Evolutionary conservation across 768 basidiomycete genomes (phyloP).

Genomic region (Termitomyces sp.): DNA sequence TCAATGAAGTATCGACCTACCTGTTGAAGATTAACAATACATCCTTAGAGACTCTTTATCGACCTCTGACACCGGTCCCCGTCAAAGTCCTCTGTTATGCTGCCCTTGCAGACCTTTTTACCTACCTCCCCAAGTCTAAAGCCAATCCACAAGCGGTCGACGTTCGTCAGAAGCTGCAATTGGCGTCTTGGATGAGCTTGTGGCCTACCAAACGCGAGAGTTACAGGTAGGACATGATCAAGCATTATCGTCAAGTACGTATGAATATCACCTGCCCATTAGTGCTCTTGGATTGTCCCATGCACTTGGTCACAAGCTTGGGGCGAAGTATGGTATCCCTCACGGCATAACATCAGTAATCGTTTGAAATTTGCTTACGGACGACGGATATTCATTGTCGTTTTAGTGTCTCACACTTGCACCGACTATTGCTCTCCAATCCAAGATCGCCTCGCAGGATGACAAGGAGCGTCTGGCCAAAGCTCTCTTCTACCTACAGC

Average conservation of each 20-base stretch:
- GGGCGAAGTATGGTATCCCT: conserved; percentile 69
- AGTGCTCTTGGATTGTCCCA: conserved; percentile 75
- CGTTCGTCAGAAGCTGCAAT: conserved; percentile 61
- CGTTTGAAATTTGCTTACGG: background rate
- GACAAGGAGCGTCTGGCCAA: conserved; percentile 58
- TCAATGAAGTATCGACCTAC: background rate
- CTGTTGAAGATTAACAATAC: background rate
- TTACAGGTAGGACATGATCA: conserved; percentile 37
- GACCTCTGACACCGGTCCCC: conserved; percentile 48
- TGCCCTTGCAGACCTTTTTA: conserved; percentile 69
- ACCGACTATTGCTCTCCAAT: conserved; percentile 55
- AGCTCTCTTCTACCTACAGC: conserved; percentile 51
- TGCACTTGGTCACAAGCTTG: conserved; percentile 67
- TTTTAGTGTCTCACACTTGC: conserved; percentile 67
- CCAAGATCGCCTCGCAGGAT: conserved; percentile 50
- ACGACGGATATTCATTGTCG: background rate
- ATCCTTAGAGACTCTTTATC: conserved; percentile 57
- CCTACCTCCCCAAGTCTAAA: conserved; percentile 63
- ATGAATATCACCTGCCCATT: background rate
- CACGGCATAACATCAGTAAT: conserved; percentile 82
- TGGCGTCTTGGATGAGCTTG: conserved; percentile 79
- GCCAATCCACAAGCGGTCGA: conserved; percentile 50
- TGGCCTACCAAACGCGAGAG: conserved; percentile 60
- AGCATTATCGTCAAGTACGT: too few species aligned
- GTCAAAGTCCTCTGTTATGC: conserved; percentile 60